Conservation (phyloP, 495 filamentous ascomycete species). For the Penicillium coffeae region DNA sequence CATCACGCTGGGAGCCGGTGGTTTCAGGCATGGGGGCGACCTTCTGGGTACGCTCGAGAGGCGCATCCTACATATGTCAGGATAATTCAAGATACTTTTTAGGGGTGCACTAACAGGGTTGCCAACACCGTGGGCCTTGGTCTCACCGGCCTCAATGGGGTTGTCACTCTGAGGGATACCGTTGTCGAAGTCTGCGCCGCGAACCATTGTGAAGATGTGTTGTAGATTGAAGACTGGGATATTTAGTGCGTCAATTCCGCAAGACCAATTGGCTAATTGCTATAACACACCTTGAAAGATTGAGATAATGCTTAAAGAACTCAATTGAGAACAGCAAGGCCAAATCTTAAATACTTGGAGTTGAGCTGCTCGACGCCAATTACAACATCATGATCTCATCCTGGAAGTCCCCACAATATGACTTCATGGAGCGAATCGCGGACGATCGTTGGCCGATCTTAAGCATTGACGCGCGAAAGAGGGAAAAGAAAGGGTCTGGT, state of each 20-base stretch:
- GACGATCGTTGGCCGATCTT: conserved; percentile 2
- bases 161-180: conserved; percentile 48
- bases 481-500: conserved; percentile 3
- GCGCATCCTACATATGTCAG: conserved; percentile 25
- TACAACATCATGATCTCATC: conserved; percentile 43
- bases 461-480: conserved; percentile 1
- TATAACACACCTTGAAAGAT: background rate
- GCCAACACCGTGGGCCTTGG: conserved; percentile 40
- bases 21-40: conserved; percentile 42
- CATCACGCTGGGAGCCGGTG: conserved; percentile 27
- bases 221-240: background rate
- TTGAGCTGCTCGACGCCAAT: conserved; percentile 9
- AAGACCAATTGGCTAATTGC: background rate
- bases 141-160: conserved; percentile 43
- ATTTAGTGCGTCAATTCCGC: background rate
- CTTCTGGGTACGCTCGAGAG: conserved; percentile 39
- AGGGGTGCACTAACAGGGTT: conserved; percentile 25
- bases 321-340: background rate
- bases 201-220: conserved; percentile 38
- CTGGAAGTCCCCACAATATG: conserved; percentile 24
- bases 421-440: conserved; percentile 27
- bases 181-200: conserved; percentile 50
- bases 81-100: background rate
- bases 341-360: background rate
- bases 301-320: background rate